Conservation (phyloP, 345 rosid genomes). For the Boechera retrofracta region DNA sequence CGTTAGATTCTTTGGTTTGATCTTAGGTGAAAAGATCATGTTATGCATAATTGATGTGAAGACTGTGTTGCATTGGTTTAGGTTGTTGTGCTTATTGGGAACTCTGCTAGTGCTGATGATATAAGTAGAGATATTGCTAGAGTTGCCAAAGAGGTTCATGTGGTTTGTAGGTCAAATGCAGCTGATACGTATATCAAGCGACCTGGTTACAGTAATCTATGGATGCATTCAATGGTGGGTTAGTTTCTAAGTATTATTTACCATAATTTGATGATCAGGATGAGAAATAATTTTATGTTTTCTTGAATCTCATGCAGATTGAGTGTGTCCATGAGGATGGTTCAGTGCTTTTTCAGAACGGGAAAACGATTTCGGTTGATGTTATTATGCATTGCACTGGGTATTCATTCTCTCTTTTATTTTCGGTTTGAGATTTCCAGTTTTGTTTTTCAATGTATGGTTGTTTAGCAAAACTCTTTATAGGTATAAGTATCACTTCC, state of each 20-base stretch:
- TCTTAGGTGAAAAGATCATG: neutral
- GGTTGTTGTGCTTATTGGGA: constrained; percentile 79
- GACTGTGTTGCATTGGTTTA: constrained; percentile 33
- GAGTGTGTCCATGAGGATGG: constrained; percentile 66
- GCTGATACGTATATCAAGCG: constrained; percentile 53
- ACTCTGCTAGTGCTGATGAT: constrained; percentile 70
- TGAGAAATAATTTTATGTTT: neutral
- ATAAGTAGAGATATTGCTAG: constrained; percentile 70
- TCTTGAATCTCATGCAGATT: constrained; percentile 54
- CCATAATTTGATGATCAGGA: neutral
- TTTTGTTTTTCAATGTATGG: neutral
- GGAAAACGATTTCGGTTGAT: constrained; percentile 55
- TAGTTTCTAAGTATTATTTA: neutral
- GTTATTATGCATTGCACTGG: constrained; percentile 85
- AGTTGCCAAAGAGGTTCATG: constrained; percentile 84
- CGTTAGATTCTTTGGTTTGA: neutral
- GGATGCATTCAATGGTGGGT: constrained; percentile 85
- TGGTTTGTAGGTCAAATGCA: constrained; percentile 62
- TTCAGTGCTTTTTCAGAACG: constrained; percentile 60
- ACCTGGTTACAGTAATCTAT: constrained; percentile 58
- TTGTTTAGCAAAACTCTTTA: neutral
- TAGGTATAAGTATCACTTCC: constrained; percentile 90
- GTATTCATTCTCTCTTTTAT: constrained; percentile 42
- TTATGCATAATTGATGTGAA: constrained; percentile 10
- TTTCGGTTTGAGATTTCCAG: neutral